Evolutionary conservation across 108 stramenopile genomes (phyloP), one percentile per base, ranked within the genome.

Genomic region (Cyclotella cryptica): DNA sequence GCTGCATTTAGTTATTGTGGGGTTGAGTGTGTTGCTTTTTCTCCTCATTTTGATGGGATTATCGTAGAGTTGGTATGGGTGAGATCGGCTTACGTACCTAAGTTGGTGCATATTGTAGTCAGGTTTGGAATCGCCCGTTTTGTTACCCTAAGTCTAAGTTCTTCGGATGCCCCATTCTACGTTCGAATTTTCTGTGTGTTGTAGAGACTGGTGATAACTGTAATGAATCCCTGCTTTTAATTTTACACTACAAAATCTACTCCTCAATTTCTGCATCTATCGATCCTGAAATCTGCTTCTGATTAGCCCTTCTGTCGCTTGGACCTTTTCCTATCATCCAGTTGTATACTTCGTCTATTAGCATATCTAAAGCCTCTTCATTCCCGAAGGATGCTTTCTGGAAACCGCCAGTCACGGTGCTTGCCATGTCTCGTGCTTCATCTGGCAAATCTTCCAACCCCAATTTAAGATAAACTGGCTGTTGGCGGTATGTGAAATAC

Each of bases 1-100:
- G 59, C 79, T 95, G 77, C 89, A 95, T 65, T 67, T 95, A 55
- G 88, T 90, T 64, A 87, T 95, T 64, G 92, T 89, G 11, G 94
- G 87, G 63, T 62, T 91, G 62, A 87, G 75, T 47, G 85, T 95
- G 5, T 80, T 95, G 75, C 62, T 95, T 35, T 86, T 95, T 76
- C 55, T 95, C 66, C 74, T 95, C 18, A 88, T 95, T 78, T 76
- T 95, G 67, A 81, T 85, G 80, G 94, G 94, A 74, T 65, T 95
- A 63, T 82, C 81, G 8, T 82, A 72, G 46, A 43, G n/a, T n/a
- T n/a, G 29, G 26, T 24, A 30, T 58, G 54, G 10, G 12, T 19
- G 3, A 8, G 51, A 28, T 10, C 24, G 24, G n/a, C 18, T 40
- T 15, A 41, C 0, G 26, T 40, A 40, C 0, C 24, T 6, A 30